Conservation (phyloP, 2,329 filamentous ascomycete species). For the Sclerotinia borealis region DNA sequence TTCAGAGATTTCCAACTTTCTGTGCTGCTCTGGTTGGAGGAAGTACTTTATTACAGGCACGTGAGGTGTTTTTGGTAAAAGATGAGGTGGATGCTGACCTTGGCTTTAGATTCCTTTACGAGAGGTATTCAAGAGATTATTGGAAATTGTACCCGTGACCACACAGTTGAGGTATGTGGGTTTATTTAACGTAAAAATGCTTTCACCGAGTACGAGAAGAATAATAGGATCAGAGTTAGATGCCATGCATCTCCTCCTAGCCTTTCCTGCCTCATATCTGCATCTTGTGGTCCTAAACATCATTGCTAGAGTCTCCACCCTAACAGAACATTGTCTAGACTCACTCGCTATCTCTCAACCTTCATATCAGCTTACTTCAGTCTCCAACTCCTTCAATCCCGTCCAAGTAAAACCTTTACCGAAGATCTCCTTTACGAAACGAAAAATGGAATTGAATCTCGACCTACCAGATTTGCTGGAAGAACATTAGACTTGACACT, state of each 20-base stretch:
- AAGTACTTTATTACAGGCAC: constrained; percentile 54
- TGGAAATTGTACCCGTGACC: constrained; percentile 25
- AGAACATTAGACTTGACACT: constrained; percentile 76
- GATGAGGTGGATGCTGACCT: not conserved
- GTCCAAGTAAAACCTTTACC: constrained; percentile 39
- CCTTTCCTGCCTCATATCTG: not conserved
- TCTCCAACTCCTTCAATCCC: constrained; percentile 51
- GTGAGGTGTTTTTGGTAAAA: constrained; percentile 20
- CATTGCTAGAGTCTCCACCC: not conserved
- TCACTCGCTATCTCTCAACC: constrained; percentile 50
- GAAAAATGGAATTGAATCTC: constrained; percentile 23
- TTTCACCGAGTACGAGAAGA: not conserved
- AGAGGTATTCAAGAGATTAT: constrained; percentile 26
- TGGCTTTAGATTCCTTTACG: constrained; percentile 32
- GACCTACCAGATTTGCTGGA: constrained; percentile 46
- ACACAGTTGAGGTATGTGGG: constrained; percentile 24
- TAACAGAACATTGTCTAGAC: constrained; percentile 33
- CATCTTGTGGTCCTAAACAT: constrained; percentile 4
- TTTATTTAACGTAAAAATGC: not conserved
- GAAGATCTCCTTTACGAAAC: constrained; percentile 35
- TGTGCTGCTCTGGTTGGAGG: constrained; percentile 56
- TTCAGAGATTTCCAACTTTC: constrained; percentile 55
- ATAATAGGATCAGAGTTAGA: not conserved
- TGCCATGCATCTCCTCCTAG: not conserved
- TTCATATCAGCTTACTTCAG: constrained; percentile 55